Base-by-base conservation (phyloP, 2,329 filamentous ascomycete genomes). In the Neofusicoccum parvum region DNA sequence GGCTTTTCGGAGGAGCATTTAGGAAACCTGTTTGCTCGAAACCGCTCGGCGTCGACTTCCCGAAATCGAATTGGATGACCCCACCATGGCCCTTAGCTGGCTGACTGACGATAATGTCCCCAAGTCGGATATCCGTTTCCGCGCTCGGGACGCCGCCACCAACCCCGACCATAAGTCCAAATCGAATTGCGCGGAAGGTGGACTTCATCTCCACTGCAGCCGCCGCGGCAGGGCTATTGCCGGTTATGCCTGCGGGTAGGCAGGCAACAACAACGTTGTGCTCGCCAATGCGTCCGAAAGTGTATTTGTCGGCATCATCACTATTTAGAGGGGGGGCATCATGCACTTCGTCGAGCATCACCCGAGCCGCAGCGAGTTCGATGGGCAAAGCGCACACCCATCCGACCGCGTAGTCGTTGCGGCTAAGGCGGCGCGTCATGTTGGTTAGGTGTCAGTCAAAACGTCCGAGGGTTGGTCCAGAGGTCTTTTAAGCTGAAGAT, bases 161-260 rank as follows among this genome's bases (percentile, higher is more conserved):
- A 43, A 83, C 78, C 17, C 80, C 80, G 0, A 83, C 80, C 73
- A 83, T 75, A 1, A 83, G 70, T 2, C 74, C 75, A 45, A 82
- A 72, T 20, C 69, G 72, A 37, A 81, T 77, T 1, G 23, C 45
- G 5, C 58, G 65, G 66, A 80, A 81, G 4, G 71, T 72, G 5
- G 67, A 59, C 14, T 65, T 62, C 70, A 80, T 75, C 17, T 73
- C 67, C 27, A 66, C 72, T 1, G 74, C 75, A 2, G 76, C 74
- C 2, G 68, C 69, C 10, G 78, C 75, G 1, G 78, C 75, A 3
- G 74, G 64, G 50, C 64, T 74, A 10, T 66, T 79, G 12, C 79
- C 79, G 46, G 73, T 74, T 20, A 68, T 67, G 20, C 77, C 73
- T 27, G 69, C 70, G 9, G 72, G 75, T 3, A 78, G 62, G 56